Evolutionary conservation across 2,329 filamentous ascomycete genomes (phyloP).

Genomic region (Aspergillus floridensis): DNA sequence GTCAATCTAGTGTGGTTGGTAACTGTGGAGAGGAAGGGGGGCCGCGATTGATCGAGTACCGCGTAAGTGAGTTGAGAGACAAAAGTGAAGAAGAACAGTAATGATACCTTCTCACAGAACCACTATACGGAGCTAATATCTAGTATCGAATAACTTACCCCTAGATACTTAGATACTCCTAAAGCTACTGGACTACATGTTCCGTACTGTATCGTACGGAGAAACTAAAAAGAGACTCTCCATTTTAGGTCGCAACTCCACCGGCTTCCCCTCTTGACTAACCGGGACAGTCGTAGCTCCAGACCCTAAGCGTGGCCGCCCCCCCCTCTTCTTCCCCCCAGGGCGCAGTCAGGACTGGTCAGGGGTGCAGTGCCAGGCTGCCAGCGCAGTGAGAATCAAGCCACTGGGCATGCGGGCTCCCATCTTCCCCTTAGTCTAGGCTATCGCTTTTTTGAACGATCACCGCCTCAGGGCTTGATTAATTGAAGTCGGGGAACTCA

Average conservation of each 20-base stretch:
- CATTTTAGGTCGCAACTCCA: background rate
- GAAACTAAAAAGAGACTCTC: background rate
- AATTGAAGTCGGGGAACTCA: too few species aligned
- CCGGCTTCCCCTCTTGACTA: background rate
- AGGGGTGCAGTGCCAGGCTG: background rate
- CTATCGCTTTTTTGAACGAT: background rate
- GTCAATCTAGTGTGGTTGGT: background rate
- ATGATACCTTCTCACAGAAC: too few species aligned
- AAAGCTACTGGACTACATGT: too few species aligned
- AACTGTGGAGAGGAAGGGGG: background rate
- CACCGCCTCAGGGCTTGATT: background rate
- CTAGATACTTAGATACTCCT: too few species aligned
- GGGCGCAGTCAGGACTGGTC: background rate
- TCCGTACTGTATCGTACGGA: too few species aligned
- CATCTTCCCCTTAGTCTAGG: background rate
- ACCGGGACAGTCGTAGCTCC: background rate
- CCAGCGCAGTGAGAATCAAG: background rate
- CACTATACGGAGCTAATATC: too few species aligned
- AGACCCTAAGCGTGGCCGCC: background rate
- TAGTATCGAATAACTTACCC: too few species aligned
- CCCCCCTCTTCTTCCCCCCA: background rate
- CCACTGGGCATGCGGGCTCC: background rate
- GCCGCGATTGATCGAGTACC: background rate
- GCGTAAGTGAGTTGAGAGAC: background rate
- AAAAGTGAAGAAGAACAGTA: too few species aligned